Evolutionary conservation across 257 asterid species (phyloP).

Genomic region (Nicotiana obtusifolia): DNA sequence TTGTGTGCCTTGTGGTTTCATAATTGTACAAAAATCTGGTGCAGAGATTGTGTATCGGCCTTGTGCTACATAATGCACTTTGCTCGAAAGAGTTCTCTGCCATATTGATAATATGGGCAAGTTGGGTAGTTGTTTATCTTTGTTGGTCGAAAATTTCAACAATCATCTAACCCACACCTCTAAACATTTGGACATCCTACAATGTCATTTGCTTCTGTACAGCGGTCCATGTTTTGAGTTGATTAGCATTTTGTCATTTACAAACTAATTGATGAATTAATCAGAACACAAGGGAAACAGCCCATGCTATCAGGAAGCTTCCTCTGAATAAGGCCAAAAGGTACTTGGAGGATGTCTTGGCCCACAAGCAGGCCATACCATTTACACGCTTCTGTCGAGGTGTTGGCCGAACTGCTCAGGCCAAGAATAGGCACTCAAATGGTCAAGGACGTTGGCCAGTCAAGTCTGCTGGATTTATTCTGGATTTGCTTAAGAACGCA

Average conservation of each 20-base stretch:
- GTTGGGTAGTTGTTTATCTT: slow-evolving; percentile 28
- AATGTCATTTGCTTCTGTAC: not conserved
- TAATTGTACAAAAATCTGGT: not conserved
- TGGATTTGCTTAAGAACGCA: slow-evolving; percentile 70
- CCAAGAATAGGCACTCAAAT: slow-evolving; percentile 24
- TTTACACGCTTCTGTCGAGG: too few relatives aligned
- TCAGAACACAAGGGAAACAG: slow-evolving; percentile 76
- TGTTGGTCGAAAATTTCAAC: slow-evolving; percentile 13
- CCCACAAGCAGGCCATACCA: slow-evolving; percentile 58
- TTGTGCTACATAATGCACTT: not conserved
- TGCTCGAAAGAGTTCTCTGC: slow-evolving; percentile 30
- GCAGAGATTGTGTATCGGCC: too few relatives aligned
- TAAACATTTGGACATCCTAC: not conserved
- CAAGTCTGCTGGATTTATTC: slow-evolving; percentile 60
- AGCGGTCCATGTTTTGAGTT: not conserved
- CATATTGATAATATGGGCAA: slow-evolving; percentile 11
- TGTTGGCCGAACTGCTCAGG: too few relatives aligned
- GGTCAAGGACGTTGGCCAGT: slow-evolving; percentile 83
- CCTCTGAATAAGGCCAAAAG: slow-evolving; percentile 71
- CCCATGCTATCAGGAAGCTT: slow-evolving; percentile 63
- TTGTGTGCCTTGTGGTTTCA: slow-evolving; percentile 11
- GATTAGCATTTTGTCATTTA: not conserved
- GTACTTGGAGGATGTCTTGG: slow-evolving; percentile 74
- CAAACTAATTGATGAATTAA: not conserved
- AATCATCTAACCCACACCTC: slow-evolving; percentile 18